phyloP scores from a whole-genome alignment of 345 rosid species.

The Raphanus sativus region DNA sequence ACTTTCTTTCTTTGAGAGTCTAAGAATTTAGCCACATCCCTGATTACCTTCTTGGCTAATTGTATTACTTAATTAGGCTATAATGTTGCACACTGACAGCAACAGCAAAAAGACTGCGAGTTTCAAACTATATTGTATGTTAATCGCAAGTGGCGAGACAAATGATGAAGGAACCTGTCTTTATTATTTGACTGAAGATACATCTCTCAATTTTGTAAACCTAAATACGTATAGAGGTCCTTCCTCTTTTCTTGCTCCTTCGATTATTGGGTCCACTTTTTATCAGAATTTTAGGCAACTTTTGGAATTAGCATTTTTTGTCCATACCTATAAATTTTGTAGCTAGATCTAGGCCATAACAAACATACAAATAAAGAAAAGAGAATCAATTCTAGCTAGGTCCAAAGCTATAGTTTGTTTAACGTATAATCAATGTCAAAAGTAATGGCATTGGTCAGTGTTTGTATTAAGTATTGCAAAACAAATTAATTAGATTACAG shows the following conservation, averaged over 20 bases:
- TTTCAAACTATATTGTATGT: background rate
- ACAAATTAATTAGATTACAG: background rate
- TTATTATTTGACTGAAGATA: constrained; percentile 17
- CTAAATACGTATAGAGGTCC: background rate
- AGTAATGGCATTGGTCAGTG: background rate
- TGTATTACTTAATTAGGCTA: background rate
- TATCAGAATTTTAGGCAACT: background rate
- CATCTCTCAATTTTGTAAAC: background rate
- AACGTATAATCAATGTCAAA: background rate
- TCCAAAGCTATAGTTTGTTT: constrained; percentile 21
- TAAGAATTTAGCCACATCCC: background rate
- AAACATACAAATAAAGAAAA: constrained; percentile 22
- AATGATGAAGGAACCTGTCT: constrained; percentile 13
- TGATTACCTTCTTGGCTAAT: background rate
- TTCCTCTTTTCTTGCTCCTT: constrained; percentile 31
- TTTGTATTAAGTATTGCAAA: background rate
- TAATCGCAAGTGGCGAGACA: background rate
- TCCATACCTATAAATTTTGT: background rate
- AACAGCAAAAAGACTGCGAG: background rate
- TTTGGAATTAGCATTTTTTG: constrained; percentile 13
- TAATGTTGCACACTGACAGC: background rate
- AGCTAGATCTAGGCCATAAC: constrained; percentile 1
- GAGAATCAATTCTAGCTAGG: constrained; percentile 26
- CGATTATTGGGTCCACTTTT: constrained; percentile 24
- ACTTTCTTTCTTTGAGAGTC: no score